Base-by-base conservation (phyloP, 495 filamentous ascomycete genomes). In the Penicillium canescens region DNA sequence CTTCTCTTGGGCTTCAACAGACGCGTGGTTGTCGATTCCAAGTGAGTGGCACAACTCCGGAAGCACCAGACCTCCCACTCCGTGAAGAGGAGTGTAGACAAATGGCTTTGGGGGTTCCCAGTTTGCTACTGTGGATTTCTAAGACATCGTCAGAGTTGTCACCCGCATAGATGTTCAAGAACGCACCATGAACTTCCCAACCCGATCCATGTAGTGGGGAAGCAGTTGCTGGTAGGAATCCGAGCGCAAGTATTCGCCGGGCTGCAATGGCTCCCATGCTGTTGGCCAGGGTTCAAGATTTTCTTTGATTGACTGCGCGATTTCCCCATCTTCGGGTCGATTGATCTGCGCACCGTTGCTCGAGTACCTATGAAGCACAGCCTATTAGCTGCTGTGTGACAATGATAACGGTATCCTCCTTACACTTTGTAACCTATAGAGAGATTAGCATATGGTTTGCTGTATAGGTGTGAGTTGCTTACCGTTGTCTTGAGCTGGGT, bases 41-140 rank as follows among this genome's bases (percentile, higher is more conserved):
- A 85, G 60, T n/a, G 70, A 67, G 24, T 63, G 59, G 31, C 78
- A 64, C 18, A 82, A 51, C 3, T 63, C 68, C 20, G 69, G 66
- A 43, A 75, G 69, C 64, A 86, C 82, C 14, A 70, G 50, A 5
- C 70, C 69, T 34, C 86, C 86, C 10, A 88, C 84, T 0, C 87
- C 86, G 59, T 90, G 86, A 67, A 90, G 74, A 8, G 87, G 85
- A 2, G 86, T 89, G 53, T 90, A 90, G 21, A 86, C 78, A 58
- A 87, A 86, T 16, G 68, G 67, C 39, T 51, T 61, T 4, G 70
- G 68, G 4, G 61, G 52, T 10, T 59, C 55, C 57, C 62, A 61
- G 9, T 69, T 44, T 2, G 61, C 28, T 7, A 72, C 67, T 10
- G 71, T 77, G 6, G 72, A 75, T 53, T 56, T 68, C 73, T 78